A percentile compares a stretch with the other conserved stretches of the same genome.
Conservation (phyloP, 2,329 filamentous ascomycete genomes). For the Pseudogymnoascus sp. region DNA sequence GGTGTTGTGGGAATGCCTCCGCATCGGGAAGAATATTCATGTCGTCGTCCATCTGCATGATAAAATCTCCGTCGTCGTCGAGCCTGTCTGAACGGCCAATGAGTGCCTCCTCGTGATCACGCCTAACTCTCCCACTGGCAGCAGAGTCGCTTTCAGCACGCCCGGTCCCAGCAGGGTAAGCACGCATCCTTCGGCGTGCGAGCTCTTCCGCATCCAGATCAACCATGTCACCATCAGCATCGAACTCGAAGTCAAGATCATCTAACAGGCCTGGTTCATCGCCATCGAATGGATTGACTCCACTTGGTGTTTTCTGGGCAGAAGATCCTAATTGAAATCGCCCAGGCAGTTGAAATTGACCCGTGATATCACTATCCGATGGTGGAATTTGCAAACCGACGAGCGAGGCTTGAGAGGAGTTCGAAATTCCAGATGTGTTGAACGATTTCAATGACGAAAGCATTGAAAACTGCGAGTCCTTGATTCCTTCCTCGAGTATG, state of each 20-base stretch:
- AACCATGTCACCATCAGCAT: slow-evolving; percentile 50
- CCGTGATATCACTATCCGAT: slow-evolving; percentile 35
- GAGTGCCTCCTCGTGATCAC: slow-evolving; percentile 34
- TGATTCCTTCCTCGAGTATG: slow-evolving; percentile 29
- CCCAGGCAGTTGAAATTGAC: slow-evolving; percentile 9
- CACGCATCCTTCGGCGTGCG: slow-evolving; percentile 13
- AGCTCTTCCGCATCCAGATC: slow-evolving; percentile 31
- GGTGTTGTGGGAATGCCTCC: slow-evolving; percentile 24
- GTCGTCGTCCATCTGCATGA: slow-evolving; percentile 22
- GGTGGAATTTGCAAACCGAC: slow-evolving; percentile 40
- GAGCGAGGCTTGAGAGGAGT: slow-evolving; percentile 23
- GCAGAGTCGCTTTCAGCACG: slow-evolving; percentile 27
- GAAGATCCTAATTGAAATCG: slow-evolving; percentile 26
- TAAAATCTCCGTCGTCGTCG: slow-evolving; percentile 23
- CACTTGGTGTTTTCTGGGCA: slow-evolving; percentile 22
- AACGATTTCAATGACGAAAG: slow-evolving; percentile 14
- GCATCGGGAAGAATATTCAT: slow-evolving; percentile 24
- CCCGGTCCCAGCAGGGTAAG: neutral
- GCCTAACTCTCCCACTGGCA: slow-evolving; percentile 32
- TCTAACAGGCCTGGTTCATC: slow-evolving; percentile 37
- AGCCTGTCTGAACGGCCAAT: slow-evolving; percentile 20
- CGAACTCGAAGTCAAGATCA: slow-evolving; percentile 52
- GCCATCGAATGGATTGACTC: slow-evolving; percentile 28
- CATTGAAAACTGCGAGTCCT: slow-evolving; percentile 27
- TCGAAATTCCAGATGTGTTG: slow-evolving; percentile 11